Conservation (phyloP, 768 basidiomycete genomes). For the Leccinum subgranulosum region DNA sequence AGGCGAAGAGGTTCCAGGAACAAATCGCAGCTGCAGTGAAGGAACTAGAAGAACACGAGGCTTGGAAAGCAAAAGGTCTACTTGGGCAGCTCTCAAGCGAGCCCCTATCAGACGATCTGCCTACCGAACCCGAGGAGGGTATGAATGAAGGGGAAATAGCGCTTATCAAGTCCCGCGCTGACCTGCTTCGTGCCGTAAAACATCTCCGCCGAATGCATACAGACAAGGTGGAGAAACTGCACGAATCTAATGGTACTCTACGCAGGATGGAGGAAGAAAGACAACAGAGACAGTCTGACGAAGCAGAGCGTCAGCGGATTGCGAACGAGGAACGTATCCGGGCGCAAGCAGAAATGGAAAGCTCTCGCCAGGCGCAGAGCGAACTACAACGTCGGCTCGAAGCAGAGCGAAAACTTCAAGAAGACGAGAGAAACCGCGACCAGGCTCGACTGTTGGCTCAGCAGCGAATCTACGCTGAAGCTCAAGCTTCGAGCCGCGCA, state of each 20-base stretch:
- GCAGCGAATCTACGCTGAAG: conserved; percentile 9
- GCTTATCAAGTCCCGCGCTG: conserved; percentile 6
- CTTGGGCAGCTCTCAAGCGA: neutral
- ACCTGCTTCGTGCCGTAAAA: conserved; percentile 12
- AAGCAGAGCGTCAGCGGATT: conserved; percentile 13
- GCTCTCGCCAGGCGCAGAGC: conserved; percentile 1
- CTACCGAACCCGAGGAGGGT: conserved; percentile 19
- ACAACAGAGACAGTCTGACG: conserved; percentile 13
- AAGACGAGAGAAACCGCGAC: neutral
- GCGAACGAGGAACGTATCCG: conserved; percentile 18
- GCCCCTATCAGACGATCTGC: conserved; percentile 8
- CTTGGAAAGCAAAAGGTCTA: conserved; percentile 5
- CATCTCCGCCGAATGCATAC: conserved; percentile 15
- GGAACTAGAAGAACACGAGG: conserved; percentile 14
- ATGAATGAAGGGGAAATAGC: conserved; percentile 19
- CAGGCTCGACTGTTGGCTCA: conserved; percentile 9
- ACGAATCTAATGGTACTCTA: conserved; percentile 15
- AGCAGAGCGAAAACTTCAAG: conserved; percentile 10
- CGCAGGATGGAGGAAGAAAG: conserved; percentile 25
- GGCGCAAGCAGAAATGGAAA: conserved; percentile 10
- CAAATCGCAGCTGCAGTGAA: conserved; percentile 19
- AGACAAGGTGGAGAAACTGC: conserved; percentile 17
- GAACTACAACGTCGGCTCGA: conserved; percentile 5
- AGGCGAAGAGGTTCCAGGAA: conserved; percentile 16
- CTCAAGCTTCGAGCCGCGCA: neutral